A percentile compares a stretch with the other conserved stretches of the same genome.
These are phyloP conservation scores for Omphalotus guepiniiformis DNA, from an alignment of 768 basidiomycete genomes.

Conservation along the genomic window DNA sequence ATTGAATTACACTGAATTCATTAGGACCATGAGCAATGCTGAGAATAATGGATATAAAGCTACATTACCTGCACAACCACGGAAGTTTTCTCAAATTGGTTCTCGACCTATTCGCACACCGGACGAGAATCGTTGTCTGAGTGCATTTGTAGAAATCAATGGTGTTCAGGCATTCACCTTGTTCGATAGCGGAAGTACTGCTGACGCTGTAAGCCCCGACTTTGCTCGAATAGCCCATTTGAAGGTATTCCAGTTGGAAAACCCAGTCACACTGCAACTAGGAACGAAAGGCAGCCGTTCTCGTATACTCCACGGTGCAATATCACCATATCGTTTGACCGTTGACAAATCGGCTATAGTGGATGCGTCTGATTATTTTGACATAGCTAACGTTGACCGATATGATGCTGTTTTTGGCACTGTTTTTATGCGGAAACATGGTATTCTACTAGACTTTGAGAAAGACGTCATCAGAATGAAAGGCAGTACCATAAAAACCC, in stretches of 20 bases:
- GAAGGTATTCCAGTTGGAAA: constrained; percentile 7
- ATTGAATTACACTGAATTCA: neutral
- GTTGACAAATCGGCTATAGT: too few species aligned
- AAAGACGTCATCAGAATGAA: constrained; percentile 5
- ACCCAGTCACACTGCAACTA: constrained; percentile 16
- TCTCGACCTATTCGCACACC: neutral
- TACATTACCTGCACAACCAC: too few species aligned
- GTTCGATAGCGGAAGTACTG: constrained; percentile 14
- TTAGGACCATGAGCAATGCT: neutral
- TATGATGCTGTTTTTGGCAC: constrained; percentile 24
- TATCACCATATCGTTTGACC: neutral
- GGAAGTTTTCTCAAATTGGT: too few species aligned
- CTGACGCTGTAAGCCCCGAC: constrained; percentile 16
- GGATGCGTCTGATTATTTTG: constrained; percentile 15
- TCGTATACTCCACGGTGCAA: constrained; percentile 12
- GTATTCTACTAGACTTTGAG: constrained; percentile 13
- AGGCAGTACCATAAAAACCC: constrained; percentile 4
- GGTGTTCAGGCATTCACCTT: neutral
- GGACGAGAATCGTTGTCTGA: constrained; percentile 1
- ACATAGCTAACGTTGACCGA: constrained; percentile 21
- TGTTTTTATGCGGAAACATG: constrained; percentile 16
- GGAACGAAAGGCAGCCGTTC: constrained; percentile 17
- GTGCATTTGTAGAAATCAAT: constrained; percentile 1
- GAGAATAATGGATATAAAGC: neutral
- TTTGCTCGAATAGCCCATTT: constrained; percentile 14